Evolutionary conservation across 805 yeast genomes (phyloP), one percentile per base, ranked within the genome.

Genomic region (Sugiyamaella chiloensis): DNA sequence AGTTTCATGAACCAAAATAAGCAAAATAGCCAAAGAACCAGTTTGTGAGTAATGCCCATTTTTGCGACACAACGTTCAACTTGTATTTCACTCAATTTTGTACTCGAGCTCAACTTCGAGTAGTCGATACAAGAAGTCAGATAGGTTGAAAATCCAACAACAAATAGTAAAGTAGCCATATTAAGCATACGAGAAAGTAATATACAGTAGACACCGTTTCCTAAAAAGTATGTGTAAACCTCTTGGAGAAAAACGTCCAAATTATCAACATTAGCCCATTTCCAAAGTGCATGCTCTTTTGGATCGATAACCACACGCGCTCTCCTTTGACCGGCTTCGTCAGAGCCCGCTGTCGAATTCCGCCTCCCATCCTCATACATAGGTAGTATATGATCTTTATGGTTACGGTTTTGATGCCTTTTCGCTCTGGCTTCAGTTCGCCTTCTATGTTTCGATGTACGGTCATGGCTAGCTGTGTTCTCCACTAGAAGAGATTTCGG

Each of bases 231-330:
- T 43, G 75, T 74, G 65, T 93, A 93, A 8, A 37, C 27, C 56
- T 91, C 95, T 45, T 80, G 80, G 16, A 93, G 70, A 58, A 91
- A 93, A 40, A 80, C 76, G 67, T 93, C 99, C 63, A 93, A 74
- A 64, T 93, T 93, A 56, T 86, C 87, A 20, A 93, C 87, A 60
- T 93, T 93, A 1, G 98, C 96, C 98, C 99, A 93, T 51, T 87
- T 76, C 88, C 97, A 93, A 14, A 86, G 70, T 0, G 98, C 96
- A 42, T 88, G 70, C 60, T 90, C 96, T 31, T 36, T 47, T 2
- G 57, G 59, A 50, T 50, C 53, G 20, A 54, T 31, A 17, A 21
- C 37, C 16, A 34, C 20, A 19, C 20, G 16, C 21, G 20, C 12
- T 3, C 21, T 14, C 5, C 20, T 19, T 9, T 34, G 20, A 5